phyloP scores from a whole-genome alignment of 2,329 filamentous ascomycete species.

The Trichoderma afroharzianum region DNA sequence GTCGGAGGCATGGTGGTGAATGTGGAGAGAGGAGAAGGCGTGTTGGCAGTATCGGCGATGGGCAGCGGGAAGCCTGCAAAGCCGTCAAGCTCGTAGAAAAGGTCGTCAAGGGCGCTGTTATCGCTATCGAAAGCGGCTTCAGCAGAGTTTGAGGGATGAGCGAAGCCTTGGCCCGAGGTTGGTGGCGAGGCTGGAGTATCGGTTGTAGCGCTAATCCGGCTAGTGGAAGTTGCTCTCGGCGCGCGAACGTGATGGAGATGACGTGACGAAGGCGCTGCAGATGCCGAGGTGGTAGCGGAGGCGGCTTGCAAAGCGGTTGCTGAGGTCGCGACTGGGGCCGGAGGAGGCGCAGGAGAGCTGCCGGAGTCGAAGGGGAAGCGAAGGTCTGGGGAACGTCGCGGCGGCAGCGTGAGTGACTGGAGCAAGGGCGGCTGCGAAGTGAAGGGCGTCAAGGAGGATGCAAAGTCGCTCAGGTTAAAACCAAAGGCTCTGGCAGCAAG shows the following conservation, averaged over 20 bases:
- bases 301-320: neutral
- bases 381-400: neutral
- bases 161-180: neutral
- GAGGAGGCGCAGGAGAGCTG: neutral
- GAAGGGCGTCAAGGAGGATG: neutral
- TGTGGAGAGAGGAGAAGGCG: conserved; percentile 26
- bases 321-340: neutral
- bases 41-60: conserved; percentile 25
- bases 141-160: neutral
- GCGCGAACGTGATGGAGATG: neutral
- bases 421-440: neutral
- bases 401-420: neutral
- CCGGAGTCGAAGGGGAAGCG: neutral
- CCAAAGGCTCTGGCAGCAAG: neutral
- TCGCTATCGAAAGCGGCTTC: neutral
- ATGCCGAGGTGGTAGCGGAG: neutral
- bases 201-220: neutral
- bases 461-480: neutral
- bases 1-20: conserved; percentile 28
- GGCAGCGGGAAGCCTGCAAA: conserved; percentile 14
- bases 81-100: conserved; percentile 24
- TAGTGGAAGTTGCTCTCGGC: neutral
- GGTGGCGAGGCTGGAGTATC: neutral
- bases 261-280: neutral
- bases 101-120: conserved; percentile 25